phyloP scores from a whole-genome alignment of 768 basidiomycete genomes.

The Rhodotorula diobovata region DNA sequence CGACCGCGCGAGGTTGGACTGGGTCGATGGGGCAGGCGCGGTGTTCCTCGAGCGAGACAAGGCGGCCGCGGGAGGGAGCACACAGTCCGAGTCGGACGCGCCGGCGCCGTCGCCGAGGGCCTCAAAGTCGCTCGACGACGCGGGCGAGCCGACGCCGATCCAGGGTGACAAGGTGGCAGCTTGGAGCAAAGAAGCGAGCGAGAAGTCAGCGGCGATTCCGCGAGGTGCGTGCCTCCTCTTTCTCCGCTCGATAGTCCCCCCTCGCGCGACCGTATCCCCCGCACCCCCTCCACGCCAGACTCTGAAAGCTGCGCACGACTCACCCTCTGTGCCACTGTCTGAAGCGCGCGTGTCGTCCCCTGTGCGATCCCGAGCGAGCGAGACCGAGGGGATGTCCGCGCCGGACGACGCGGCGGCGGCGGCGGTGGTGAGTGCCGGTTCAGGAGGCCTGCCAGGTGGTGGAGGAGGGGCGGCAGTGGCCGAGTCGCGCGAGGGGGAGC shows the following conservation, averaged over 20 bases:
- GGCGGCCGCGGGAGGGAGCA: neutral
- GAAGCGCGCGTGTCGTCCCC: neutral
- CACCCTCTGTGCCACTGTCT: neutral
- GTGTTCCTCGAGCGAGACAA: too few relatives aligned
- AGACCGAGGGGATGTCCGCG: neutral
- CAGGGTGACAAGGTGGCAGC: slow-evolving; percentile 14
- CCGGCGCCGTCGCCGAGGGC: slow-evolving; percentile 7
- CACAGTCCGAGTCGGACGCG: neutral
- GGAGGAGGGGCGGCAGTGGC: too few relatives aligned
- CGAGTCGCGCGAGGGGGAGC: too few relatives aligned
- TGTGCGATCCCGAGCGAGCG: neutral
- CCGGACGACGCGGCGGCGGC: neutral
- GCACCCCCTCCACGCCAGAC: too few relatives aligned
- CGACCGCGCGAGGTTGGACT: slow-evolving; percentile 1
- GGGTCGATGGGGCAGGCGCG: neutral
- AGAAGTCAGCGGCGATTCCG: neutral
- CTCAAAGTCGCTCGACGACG: slow-evolving; percentile 32
- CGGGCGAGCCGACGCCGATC: slow-evolving; percentile 16
- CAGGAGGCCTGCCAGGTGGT: too few relatives aligned
- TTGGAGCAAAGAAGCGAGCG: neutral
- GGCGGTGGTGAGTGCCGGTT: neutral
- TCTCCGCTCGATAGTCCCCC: neutral
- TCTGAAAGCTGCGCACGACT: too few relatives aligned
- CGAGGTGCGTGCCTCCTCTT: neutral
- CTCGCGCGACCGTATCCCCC: neutral